Evolutionary conservation across 2,329 filamentous ascomycete genomes (phyloP), one percentile per base, ranked within the genome.

Genomic region (Davidsoniella neocaledoniae): DNA sequence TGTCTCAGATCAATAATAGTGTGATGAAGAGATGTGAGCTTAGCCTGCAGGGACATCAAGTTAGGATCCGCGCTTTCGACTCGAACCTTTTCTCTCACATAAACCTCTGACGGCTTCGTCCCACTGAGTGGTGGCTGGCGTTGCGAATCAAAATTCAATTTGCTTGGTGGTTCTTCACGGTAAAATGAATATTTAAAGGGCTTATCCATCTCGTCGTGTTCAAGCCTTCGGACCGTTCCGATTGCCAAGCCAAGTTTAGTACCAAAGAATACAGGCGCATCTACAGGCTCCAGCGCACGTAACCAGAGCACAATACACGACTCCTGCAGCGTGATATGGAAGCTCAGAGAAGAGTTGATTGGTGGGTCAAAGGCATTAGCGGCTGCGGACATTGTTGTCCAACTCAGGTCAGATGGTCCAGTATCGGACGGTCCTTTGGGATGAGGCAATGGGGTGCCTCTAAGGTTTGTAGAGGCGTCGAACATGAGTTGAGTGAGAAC

Each of bases 61-160:
- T 79, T 88, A 1, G 90, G 90, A 62, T 96, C 88, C 50, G 87
- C 85, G 58, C 79, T 90, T 63, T 94, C 88, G 2, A 95, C 81
- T 39, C 83, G 74, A 4, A 94, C 76, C 67, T 95, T 95, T 62
- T 95, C 90, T 56, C 81, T 79, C 43, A 96, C 90, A 55, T 78
- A 81, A 2, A 95, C 87, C 54, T 91, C 79, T 2, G 64, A 62
- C 29, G 63, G 54, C 36, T 59, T 58, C 14, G 57, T 56, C 29
- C 55, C 55, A 17, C 54, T 53, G 6, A 56, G 50, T 2, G 54
- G 50, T 9, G 54, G 45, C 10, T 58, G 53, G 8, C 46, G 25
- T 14, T 29, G 12, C 9, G 43, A 14, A 29, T 43, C 21, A 40
- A 26, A 17, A 29, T 19, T 19, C 8, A 23, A 25, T 37, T 14